A percentile compares a stretch with the other conserved stretches of the same genome.
phyloP scores from a whole-genome alignment of 331 rosid species.

The Pyracantha coccinea region DNA sequence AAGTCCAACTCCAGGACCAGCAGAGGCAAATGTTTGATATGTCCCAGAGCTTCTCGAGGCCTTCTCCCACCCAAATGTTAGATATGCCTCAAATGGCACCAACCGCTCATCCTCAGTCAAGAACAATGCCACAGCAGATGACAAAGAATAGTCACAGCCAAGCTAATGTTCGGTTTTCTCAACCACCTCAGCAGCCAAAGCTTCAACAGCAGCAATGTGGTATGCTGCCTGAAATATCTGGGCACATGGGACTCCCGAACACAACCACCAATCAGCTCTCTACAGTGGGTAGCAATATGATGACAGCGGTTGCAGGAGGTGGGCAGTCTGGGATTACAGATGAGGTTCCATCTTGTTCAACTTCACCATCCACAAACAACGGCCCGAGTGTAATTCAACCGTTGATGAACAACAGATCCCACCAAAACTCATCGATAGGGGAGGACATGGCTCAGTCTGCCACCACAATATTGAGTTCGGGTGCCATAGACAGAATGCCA shows the following conservation, averaged over 20 bases:
- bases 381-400: constrained; percentile 47
- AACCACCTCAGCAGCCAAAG: constrained; percentile 57
- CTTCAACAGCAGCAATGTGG: constrained; percentile 60
- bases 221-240: constrained; percentile 42
- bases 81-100: constrained; percentile 45
- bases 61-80: constrained; percentile 42
- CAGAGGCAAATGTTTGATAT: constrained; percentile 59
- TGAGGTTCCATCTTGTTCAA: constrained; percentile 86
- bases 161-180: constrained; percentile 41
- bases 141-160: constrained; percentile 33
- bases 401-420: constrained; percentile 32
- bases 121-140: constrained; percentile 41
- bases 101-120: constrained; percentile 35
- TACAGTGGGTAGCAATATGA: constrained; percentile 35
- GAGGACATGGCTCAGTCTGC: constrained; percentile 86
- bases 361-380: constrained; percentile 92
- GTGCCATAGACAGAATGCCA: constrained; percentile 49
- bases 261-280: constrained; percentile 43
- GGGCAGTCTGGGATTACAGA: constrained; percentile 80
- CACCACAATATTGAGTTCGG: constrained; percentile 44
- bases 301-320: constrained; percentile 45
- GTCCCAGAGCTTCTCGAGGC: constrained; percentile 51
- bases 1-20: constrained; percentile 59
- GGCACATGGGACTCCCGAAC: constrained; percentile 35
- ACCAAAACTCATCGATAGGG: constrained; percentile 34